A percentile compares a stretch with the other conserved stretches of the same genome.
These are phyloP conservation scores for Triangularia verruculosa DNA, from an alignment of 2,329 filamentous ascomycete genomes.

Conservation along the genomic window DNA sequence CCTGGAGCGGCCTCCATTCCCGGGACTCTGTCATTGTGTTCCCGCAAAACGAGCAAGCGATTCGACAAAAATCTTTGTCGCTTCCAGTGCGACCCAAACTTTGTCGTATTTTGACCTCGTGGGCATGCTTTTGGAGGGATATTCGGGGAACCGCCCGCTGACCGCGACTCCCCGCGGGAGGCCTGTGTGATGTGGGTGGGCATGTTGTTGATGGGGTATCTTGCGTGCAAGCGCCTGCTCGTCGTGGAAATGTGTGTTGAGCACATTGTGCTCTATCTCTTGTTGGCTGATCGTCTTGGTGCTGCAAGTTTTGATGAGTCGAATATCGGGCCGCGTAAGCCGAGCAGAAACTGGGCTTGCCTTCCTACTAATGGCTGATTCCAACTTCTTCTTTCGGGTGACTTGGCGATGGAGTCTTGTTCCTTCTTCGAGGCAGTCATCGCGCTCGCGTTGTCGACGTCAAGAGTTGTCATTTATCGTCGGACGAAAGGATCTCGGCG, in stretches of 20 bases:
- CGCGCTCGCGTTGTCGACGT: background rate
- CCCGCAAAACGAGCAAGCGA: background rate
- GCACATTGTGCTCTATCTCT: background rate
- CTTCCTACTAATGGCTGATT: background rate
- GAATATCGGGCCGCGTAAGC: conserved; percentile 7
- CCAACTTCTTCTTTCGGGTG: background rate
- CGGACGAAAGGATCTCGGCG: background rate
- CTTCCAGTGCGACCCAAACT: background rate
- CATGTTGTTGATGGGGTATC: background rate
- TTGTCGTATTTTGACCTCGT: background rate
- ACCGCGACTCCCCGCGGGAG: background rate
- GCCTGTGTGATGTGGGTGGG: background rate
- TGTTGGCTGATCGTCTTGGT: conserved; percentile 1
- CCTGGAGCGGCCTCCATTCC: background rate
- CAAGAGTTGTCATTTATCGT: background rate
- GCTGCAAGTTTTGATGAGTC: background rate
- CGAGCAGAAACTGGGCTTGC: background rate
- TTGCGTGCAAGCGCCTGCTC: background rate
- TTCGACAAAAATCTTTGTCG: background rate
- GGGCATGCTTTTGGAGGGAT: background rate
- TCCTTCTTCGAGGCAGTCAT: background rate
- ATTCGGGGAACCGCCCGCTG: background rate
- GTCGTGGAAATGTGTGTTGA: background rate
- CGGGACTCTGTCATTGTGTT: background rate
- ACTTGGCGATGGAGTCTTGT: background rate